Conservation (phyloP, 345 rosid genomes). For the Orychophragmus violaceus region DNA sequence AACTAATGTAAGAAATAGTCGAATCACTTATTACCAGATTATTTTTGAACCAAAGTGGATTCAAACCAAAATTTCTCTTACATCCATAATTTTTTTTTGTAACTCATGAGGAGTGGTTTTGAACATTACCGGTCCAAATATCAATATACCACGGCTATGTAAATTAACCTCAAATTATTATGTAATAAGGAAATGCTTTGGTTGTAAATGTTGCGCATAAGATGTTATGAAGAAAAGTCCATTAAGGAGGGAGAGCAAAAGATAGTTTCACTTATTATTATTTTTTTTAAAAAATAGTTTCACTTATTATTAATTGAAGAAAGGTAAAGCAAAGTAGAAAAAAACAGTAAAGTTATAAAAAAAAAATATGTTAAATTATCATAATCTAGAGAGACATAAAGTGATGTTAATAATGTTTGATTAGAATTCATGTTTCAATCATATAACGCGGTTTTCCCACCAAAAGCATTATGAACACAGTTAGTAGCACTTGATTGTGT, state of each 20-base stretch:
- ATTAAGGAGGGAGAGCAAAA: conserved; percentile 10
- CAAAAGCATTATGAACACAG: conserved; percentile 22
- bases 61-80: no score
- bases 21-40: no score
- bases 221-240: not conserved
- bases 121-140: no score
- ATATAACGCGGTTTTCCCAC: conserved; percentile 16
- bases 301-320: conserved; percentile 8
- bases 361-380: not conserved
- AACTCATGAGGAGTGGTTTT: no score
- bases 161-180: no score
- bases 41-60: no score
- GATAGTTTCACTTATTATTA: conserved; percentile 4
- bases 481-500: conserved; percentile 16
- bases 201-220: not conserved
- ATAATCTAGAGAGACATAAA: conserved; percentile 10
- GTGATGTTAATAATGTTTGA: conserved; percentile 24
- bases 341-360: not conserved
- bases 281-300: not conserved
- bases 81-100: no score
- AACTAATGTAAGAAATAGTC: no score
- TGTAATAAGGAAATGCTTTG: not conserved
- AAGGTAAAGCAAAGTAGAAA: conserved; percentile 16
- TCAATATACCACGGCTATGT: no score
- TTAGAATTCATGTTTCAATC: conserved; percentile 29